Percentiles rank a stretch among this genome's conserved stretches.
These are phyloP conservation scores for Apostasia shenzhenica DNA, from an alignment of 106 monocot species.

Conservation along the genomic window DNA sequence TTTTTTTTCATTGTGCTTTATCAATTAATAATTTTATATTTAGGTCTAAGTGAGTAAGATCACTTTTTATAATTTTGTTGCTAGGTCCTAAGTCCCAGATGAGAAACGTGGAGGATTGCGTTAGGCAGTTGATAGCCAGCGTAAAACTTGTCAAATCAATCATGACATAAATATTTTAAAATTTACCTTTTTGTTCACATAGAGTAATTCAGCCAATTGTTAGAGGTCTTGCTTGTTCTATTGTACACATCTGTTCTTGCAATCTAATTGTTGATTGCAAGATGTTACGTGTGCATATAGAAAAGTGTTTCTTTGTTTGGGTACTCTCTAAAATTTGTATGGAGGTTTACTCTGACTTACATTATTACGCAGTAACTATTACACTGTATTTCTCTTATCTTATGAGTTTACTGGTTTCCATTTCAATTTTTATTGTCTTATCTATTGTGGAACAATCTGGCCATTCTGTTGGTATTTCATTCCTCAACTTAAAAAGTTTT, in stretches of 20 bases:
- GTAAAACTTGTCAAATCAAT: too few relatives aligned
- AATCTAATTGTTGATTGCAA: constrained; percentile 2
- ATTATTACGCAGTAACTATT: background rate
- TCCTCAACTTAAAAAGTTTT: background rate
- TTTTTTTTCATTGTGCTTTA: too few relatives aligned
- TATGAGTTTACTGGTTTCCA: background rate
- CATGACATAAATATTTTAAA: too few relatives aligned
- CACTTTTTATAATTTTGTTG: too few relatives aligned
- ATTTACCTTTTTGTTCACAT: too few relatives aligned
- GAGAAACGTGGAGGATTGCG: too few relatives aligned
- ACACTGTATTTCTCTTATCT: background rate
- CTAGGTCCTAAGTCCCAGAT: too few relatives aligned
- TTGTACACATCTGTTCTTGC: constrained; percentile 12
- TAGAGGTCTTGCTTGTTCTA: background rate
- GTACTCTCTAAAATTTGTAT: background rate
- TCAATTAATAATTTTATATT: too few relatives aligned
- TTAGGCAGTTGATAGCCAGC: too few relatives aligned
- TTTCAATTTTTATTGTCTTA: background rate
- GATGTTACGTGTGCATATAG: constrained; percentile 14
- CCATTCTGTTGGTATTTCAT: background rate
- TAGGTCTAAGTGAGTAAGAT: too few relatives aligned
- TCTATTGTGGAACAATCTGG: background rate
- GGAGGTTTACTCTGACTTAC: background rate
- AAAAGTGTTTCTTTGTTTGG: background rate
- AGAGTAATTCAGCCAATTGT: background rate